Conservation (phyloP, 2,329 filamentous ascomycete genomes). For the Epicoccum nigrum region DNA sequence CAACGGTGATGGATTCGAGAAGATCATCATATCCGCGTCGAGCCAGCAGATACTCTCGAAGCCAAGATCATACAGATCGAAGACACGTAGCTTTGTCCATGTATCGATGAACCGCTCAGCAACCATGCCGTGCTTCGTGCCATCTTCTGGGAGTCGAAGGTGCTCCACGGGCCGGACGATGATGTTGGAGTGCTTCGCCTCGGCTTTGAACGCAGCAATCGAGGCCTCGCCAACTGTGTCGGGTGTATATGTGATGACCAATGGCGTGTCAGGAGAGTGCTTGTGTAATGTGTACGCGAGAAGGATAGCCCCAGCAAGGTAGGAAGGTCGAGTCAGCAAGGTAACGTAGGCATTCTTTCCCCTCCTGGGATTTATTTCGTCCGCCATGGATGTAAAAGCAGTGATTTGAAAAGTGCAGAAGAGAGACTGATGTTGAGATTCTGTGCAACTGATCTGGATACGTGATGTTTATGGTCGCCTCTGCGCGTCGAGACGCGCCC, state of each 20-base stretch:
- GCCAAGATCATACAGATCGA: slow-evolving; percentile 48
- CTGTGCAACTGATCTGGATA: no score
- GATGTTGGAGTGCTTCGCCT: slow-evolving; percentile 51
- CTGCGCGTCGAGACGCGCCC: slow-evolving; percentile 13
- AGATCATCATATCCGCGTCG: slow-evolving; percentile 60
- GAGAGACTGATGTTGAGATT: no score
- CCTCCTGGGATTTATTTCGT: slow-evolving; percentile 4
- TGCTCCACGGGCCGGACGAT: slow-evolving; percentile 50
- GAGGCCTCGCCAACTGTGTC: slow-evolving; percentile 48
- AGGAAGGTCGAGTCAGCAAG: slow-evolving; percentile 58
- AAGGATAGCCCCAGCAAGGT: slow-evolving; percentile 59
- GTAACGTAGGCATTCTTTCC: slow-evolving; percentile 54
- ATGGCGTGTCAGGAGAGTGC: slow-evolving; percentile 54
- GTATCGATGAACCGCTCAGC: slow-evolving; percentile 61
- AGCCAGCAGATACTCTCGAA: slow-evolving; percentile 56
- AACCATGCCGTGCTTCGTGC: slow-evolving; percentile 48
- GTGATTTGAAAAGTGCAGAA: no score
- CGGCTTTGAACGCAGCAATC: slow-evolving; percentile 51
- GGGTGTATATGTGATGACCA: slow-evolving; percentile 58
- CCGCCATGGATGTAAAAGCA: slow-evolving; percentile 19
- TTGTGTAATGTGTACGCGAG: slow-evolving; percentile 57
- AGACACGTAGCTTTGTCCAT: slow-evolving; percentile 63
- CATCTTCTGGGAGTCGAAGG: slow-evolving; percentile 47
- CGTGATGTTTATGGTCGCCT: slow-evolving; percentile 2
- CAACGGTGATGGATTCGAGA: slow-evolving; percentile 45